These are phyloP conservation scores for Hypoxylon perforatum DNA, from an alignment of 495 filamentous ascomycete genomes.

Conservation along the genomic window DNA sequence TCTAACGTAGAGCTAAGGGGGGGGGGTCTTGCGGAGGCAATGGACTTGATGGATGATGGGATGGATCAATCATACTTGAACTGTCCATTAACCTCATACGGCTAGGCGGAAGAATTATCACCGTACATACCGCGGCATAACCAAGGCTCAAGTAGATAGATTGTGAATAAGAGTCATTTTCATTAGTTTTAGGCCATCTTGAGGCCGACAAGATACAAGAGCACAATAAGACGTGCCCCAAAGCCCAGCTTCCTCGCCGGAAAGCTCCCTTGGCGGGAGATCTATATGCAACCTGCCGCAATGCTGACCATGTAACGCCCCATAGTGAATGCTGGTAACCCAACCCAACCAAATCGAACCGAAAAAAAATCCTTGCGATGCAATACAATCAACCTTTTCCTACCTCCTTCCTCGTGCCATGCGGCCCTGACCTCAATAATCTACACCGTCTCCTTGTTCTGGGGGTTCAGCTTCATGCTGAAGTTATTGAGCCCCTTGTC, in stretches of 20 bases:
- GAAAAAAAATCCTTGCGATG: background rate
- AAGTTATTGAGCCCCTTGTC: conserved; percentile 30
- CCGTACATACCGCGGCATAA: too few relatives aligned
- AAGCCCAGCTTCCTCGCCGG: conserved; percentile 2
- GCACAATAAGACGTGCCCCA: background rate
- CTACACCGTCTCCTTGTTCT: conserved; percentile 29
- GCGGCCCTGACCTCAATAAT: background rate
- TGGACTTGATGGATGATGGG: too few relatives aligned
- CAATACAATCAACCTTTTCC: too few relatives aligned
- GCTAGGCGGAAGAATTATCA: too few relatives aligned
- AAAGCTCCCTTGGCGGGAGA: conserved; percentile 9
- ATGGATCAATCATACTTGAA: too few relatives aligned
- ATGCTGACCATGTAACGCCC: conserved; percentile 10
- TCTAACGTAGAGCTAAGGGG: too few relatives aligned
- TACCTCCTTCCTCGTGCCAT: too few relatives aligned
- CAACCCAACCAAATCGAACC: conserved; percentile 3
- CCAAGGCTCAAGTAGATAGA: too few relatives aligned
- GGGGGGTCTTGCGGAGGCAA: too few relatives aligned
- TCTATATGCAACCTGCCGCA: conserved; percentile 24
- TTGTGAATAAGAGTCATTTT: background rate
- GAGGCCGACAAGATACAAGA: background rate
- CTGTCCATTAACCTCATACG: too few relatives aligned
- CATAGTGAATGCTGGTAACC: background rate
- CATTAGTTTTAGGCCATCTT: conserved; percentile 25
- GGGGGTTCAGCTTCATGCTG: conserved; percentile 34